Percentiles rank a stretch among this genome's conserved stretches.
These are phyloP conservation scores for Rhodocollybia butyracea DNA, from an alignment of 768 basidiomycete species.

Conservation along the genomic window DNA sequence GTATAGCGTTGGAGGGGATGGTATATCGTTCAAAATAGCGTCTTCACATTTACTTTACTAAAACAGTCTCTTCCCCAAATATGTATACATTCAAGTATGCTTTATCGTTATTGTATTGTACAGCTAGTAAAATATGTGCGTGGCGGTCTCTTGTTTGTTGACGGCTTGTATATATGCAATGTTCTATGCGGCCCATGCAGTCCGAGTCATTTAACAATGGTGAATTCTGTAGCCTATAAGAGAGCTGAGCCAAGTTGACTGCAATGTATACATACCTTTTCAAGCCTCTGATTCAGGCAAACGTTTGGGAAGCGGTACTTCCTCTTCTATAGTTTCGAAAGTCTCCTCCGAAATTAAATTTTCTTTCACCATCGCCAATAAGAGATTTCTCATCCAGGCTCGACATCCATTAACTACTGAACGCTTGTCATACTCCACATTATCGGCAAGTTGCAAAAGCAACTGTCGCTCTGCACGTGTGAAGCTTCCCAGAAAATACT, in stretches of 20 bases:
- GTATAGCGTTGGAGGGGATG: no score
- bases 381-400: slow-evolving; percentile 14
- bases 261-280: not conserved
- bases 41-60: no score
- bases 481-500: slow-evolving; percentile 5
- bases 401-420: slow-evolving; percentile 15
- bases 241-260: not conserved
- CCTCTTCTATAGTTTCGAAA: slow-evolving; percentile 11
- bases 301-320: slow-evolving; percentile 11
- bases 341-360: slow-evolving; percentile 11
- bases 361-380: slow-evolving; percentile 14
- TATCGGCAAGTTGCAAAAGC: slow-evolving; percentile 10
- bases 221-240: no score
- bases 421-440: slow-evolving; percentile 10
- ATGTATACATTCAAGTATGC: no score
- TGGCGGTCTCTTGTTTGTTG: no score
- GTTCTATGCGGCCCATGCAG: not conserved
- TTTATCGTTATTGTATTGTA: no score
- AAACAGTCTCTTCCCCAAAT: no score
- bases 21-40: no score
- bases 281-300: slow-evolving; percentile 1
- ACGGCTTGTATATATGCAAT: not conserved
- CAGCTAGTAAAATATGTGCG: no score
- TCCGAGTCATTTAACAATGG: no score
- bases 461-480: slow-evolving; percentile 10